Base-by-base conservation (phyloP, 306 rosid species). In the Castanea mollissima region DNA sequence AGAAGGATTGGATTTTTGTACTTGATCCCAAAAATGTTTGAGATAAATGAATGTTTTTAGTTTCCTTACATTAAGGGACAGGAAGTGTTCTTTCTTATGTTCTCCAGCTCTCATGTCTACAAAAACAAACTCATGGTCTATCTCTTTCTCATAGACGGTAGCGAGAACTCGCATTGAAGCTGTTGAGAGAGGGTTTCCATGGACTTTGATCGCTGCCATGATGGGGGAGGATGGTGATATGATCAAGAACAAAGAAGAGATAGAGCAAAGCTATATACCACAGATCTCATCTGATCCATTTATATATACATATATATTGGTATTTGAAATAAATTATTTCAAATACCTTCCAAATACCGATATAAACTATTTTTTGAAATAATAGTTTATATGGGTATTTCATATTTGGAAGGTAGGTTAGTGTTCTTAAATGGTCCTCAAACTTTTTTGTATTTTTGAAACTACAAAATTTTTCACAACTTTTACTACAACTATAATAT, bases 1-100 rank as follows among this genome's bases (percentile, higher is more conserved):
- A 46, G 15, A 46, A 46, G 54, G 54, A 46, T 46, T 46, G 54
- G 64, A 7, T 18, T 5, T 5, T 20, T 58, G 11, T 58, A 10
- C 16, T 65, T 32, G 3, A 29, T 32, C 6, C 12, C 6, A 5
- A 34, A 6, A 6, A 34, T 38, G 44, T 34, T 71, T 23, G 35
- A 23, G 74, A 6, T 70, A 12, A 20, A 49, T 10, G 20, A 44
- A 3, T 19, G 5, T 25, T 4, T 65, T 67, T 9, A 9, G 1
- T 67, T n/a, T 16, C 18, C 91, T 80, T 75, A 91, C 94, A 54
- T 93, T 91, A 67, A 88, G 83, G 38, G 88, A 89, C 78, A 93
- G 5, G 87, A 81, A 86, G 13, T 94, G 83, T 31, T 87, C 92
- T 60, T 82, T 84, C 77, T 91, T 91, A 63, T 90, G 98, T 20